Conservation (phyloP, 345 rosid species). For the Trapa incisa region DNA sequence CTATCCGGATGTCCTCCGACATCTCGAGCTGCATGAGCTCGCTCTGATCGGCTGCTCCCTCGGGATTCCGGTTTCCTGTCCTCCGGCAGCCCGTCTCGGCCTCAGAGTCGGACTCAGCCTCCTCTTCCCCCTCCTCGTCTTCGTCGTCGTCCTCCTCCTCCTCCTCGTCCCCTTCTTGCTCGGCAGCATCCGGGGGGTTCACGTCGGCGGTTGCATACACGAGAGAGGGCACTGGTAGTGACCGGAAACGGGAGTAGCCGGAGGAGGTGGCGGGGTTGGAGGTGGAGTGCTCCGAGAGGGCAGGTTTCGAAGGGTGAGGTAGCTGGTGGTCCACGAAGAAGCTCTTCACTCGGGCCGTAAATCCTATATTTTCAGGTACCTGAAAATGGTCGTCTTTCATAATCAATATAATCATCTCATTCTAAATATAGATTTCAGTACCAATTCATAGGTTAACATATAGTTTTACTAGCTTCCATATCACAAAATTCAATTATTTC, state of each 20-base stretch:
- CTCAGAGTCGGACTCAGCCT: constrained; percentile 29
- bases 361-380: constrained; percentile 49
- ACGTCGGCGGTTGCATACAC: constrained; percentile 10
- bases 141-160: constrained; percentile 29
- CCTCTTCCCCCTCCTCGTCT: constrained; percentile 13
- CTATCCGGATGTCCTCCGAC: constrained; percentile 73
- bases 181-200: constrained; percentile 15
- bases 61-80: constrained; percentile 4
- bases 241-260: constrained; percentile 27
- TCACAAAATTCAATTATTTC: too few relatives aligned
- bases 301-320: constrained; percentile 50
- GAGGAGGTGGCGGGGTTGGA: constrained; percentile 56
- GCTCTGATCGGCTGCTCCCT: constrained; percentile 8
- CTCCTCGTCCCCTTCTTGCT: constrained; percentile 24
- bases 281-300: constrained; percentile 69
- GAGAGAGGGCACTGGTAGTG: constrained; percentile 23
- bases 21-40: constrained; percentile 66
- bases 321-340: constrained; percentile 43
- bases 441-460: too few relatives aligned
- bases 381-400: neutral
- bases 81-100: constrained; percentile 17
- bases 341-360: constrained; percentile 42
- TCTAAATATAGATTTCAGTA: too few relatives aligned
- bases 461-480: too few relatives aligned
- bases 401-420: too few relatives aligned